A percentile compares a stretch with the other conserved stretches of the same genome.
These are phyloP conservation scores for Oxalis stricta DNA, from an alignment of 441 rosid genomes.

Conservation along the genomic window DNA sequence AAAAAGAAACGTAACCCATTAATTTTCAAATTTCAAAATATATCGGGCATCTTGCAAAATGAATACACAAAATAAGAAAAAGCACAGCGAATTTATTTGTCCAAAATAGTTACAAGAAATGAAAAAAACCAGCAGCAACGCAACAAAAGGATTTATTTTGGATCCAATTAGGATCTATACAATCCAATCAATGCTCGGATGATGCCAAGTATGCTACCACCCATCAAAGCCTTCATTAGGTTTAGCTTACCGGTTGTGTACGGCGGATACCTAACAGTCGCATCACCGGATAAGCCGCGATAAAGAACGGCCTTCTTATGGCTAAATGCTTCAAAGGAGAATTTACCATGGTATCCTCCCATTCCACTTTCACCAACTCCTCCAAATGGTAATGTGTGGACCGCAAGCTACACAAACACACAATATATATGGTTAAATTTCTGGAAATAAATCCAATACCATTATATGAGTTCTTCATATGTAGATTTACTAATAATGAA, in stretches of 20 bases:
- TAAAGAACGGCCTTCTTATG: constrained; percentile 61
- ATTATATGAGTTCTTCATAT: no score
- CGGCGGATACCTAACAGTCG: constrained; percentile 48
- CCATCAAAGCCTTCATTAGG: constrained; percentile 32
- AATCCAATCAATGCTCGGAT: constrained; percentile 23
- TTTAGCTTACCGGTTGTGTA: constrained; percentile 29
- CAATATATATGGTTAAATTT: constrained; percentile 4
- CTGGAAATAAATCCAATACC: no score
- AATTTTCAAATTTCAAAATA: no score
- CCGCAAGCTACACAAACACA: constrained; percentile 35
- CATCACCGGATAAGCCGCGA: constrained; percentile 38
- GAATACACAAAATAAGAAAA: no score
- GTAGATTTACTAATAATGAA: background rate
- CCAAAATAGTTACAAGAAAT: no score
- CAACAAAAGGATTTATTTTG: no score
- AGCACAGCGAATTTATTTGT: no score
- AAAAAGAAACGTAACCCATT: no score
- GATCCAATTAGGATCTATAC: constrained; percentile 10
- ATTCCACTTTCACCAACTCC: constrained; percentile 79
- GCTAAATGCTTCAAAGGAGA: constrained; percentile 62
- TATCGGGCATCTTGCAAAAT: no score
- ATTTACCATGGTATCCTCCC: constrained; percentile 74
- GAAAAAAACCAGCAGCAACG: no score
- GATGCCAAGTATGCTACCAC: constrained; percentile 20
- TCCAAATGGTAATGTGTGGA: constrained; percentile 51